Percentiles rank a stretch among this genome's conserved stretches.
Evolutionary conservation across 352 stramenopile species (phyloP).

Genomic region (Pythium phragmitis): DNA sequence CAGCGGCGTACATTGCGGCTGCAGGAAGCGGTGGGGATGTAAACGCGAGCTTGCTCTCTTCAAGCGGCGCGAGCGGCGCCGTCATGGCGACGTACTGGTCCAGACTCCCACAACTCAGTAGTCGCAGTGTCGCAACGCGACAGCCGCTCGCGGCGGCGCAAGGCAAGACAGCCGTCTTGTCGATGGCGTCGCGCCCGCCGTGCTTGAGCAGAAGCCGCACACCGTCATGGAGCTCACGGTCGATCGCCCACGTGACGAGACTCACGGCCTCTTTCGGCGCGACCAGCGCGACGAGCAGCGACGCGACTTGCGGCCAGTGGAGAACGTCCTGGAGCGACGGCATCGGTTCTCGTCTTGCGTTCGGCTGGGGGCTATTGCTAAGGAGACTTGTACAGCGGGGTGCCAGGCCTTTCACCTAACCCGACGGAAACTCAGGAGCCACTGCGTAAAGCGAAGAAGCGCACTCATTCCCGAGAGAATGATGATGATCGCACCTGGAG

Average conservation of each 20-base stretch:
- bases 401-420: neutral
- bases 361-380: neutral
- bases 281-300: neutral
- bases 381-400: neutral
- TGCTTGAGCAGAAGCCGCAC: constrained; percentile 3
- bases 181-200: neutral
- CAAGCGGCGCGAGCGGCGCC: neutral
- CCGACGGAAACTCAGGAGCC: neutral
- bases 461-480: neutral
- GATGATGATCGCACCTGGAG: neutral
- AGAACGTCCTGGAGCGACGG: constrained; percentile 12
- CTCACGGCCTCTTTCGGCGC: constrained; percentile 3
- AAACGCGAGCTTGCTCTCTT: neutral
- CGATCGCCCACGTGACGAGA: constrained; percentile 6
- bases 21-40: constrained; percentile 22
- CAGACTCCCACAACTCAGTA: constrained; percentile 6
- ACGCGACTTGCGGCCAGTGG: constrained; percentile 11
- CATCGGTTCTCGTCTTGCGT: neutral
- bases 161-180: neutral
- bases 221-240: constrained; percentile 10
- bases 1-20: constrained; percentile 43
- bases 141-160: constrained; percentile 11
- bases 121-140: constrained; percentile 1
- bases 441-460: neutral
- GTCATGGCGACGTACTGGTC: constrained; percentile 2